These are phyloP conservation scores for Neostapfia colusana DNA, from an alignment of 176 grass and related monocot genomes.

Conservation along the genomic window DNA sequence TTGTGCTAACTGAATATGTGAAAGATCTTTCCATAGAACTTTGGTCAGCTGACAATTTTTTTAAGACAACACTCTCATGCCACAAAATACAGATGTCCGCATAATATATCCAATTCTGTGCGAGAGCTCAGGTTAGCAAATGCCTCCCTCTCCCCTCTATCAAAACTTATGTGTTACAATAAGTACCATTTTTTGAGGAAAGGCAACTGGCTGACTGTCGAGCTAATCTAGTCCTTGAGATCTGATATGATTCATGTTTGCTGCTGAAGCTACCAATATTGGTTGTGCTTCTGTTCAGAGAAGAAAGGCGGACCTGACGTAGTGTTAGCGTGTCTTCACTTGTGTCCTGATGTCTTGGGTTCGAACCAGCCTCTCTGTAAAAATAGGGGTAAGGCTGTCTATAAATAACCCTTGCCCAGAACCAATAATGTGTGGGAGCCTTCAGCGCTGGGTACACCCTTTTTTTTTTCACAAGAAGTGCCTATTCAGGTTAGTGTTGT, in stretches of 20 bases:
- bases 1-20: background rate
- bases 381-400: no score
- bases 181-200: slow-evolving; percentile 4
- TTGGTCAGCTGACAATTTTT: background rate
- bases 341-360: no score
- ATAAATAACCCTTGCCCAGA: no score
- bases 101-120: background rate
- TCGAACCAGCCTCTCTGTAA: no score
- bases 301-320: no score
- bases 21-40: background rate
- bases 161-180: background rate
- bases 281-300: background rate
- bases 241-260: background rate
- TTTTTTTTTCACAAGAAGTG: no score
- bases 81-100: background rate
- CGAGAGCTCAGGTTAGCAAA: background rate
- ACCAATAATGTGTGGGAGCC: no score
- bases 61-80: background rate
- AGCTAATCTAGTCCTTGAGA: background rate
- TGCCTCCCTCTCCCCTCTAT: background rate
- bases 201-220: background rate
- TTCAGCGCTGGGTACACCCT: no score
- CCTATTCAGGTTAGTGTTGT: background rate
- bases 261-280: background rate
- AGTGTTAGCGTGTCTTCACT: no score